Base-by-base conservation (phyloP, 306 rosid genomes). In the Prunus davidiana region DNA sequence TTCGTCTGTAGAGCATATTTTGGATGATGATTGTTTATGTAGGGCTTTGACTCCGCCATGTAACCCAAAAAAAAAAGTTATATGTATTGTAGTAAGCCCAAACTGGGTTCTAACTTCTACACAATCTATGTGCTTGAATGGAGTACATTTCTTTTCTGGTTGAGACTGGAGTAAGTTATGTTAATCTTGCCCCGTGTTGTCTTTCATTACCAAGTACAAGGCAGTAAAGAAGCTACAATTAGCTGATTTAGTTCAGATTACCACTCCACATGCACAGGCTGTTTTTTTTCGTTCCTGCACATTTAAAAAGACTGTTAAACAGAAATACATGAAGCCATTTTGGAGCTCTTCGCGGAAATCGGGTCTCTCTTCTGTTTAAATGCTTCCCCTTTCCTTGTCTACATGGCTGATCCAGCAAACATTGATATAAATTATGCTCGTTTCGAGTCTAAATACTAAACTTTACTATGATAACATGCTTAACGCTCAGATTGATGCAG, bases 401-500 rank as follows among this genome's bases (percentile, higher is more conserved):
- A 95, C 58, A 72, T 55, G 43, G 52, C 73, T 79, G 88, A 92
- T 72, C 96, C 96, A 0, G 92, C 81, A 70, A 72, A 84, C 32
- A 89, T 92, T 61, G 96, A 95, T 81, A 79, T 95, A 69, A 92
- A 95, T 32, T 32, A 32, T 32, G 6, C 38, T 32, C 38, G 5
- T 32, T 32, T 32, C 38, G 38, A 32, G 6, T 32, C 38, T 1
- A 32, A 32, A 32, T 32, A 32, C 83, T 64, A 66, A 69, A 22
- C 91, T 91, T 61, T 98, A 86, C 81, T 92, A 95, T 74, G 99
- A 95, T 75, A 95, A 95, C 85, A 88, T 92, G 97, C 97, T 95
- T 49, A 97, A 95, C 83, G 99, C 99, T 79, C 97, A 90, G 92
- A 92, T 92, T 47, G 99, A 95, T 74, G 97, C 97, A 32, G 96